These are phyloP conservation scores for Artomyces pyxidatus DNA, from an alignment of 768 basidiomycete genomes.

Conservation along the genomic window DNA sequence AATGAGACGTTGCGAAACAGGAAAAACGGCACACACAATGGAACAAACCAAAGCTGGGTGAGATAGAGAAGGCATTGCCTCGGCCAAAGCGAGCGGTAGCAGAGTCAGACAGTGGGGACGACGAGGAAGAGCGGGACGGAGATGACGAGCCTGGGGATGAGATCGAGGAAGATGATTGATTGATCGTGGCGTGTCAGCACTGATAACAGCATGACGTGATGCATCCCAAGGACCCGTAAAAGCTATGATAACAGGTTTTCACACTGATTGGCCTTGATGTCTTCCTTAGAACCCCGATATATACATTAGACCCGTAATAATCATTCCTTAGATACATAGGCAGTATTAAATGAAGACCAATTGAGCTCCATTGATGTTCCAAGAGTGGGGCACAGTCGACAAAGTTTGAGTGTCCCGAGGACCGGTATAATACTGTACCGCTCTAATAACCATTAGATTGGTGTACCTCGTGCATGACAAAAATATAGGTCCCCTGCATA, in stretches of 20 bases:
- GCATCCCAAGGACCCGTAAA: not conserved
- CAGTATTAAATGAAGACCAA: not conserved
- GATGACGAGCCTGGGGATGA: not conserved
- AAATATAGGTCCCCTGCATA: no score
- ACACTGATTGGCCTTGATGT: not conserved
- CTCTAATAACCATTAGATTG: no score
- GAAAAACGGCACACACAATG: not conserved
- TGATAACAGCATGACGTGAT: not conserved
- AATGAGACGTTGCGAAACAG: not conserved
- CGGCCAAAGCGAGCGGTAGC: not conserved
- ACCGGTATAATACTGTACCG: not conserved
- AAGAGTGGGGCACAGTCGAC: not conserved
- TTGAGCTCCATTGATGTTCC: not conserved
- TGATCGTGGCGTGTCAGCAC: not conserved
- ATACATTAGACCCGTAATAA: not conserved
- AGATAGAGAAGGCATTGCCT: not conserved
- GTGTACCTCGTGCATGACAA: no score
- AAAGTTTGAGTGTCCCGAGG: not conserved
- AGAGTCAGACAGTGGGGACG: not conserved
- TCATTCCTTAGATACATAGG: not conserved
- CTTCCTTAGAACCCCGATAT: not conserved
- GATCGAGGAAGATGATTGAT: not conserved
- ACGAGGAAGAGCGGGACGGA: not conserved
- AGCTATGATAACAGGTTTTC: not conserved
- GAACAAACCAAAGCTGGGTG: not conserved